Evolutionary conservation across 805 yeast species (phyloP).

Genomic region (Candida coquimbonensis): DNA sequence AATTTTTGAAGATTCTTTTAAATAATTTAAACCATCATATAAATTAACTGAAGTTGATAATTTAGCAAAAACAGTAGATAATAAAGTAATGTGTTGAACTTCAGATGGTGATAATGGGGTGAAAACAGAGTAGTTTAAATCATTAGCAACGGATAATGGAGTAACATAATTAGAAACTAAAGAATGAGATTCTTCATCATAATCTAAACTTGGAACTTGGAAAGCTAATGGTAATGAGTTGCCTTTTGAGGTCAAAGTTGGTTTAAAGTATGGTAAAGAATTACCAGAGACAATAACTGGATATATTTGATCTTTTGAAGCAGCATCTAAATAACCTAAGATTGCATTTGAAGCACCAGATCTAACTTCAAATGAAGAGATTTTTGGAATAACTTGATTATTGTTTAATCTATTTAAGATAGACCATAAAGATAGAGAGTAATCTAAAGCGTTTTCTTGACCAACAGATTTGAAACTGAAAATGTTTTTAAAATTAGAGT

Average conservation of each 20-base stretch:
- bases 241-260: slow-evolving; percentile 35
- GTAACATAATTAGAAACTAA: slow-evolving; percentile 59
- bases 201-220: slow-evolving; percentile 72
- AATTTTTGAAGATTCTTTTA: slow-evolving; percentile 37
- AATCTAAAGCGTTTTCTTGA: slow-evolving; percentile 53
- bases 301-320: slow-evolving; percentile 24
- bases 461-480: slow-evolving; percentile 67
- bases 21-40: slow-evolving; percentile 71
- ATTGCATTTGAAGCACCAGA: slow-evolving; percentile 79
- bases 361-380: slow-evolving; percentile 60
- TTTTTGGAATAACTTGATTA: slow-evolving; percentile 48
- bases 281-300: slow-evolving; percentile 58
- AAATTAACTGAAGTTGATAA: slow-evolving; percentile 54
- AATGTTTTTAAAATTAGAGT: slow-evolving; percentile 41
- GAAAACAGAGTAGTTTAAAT: slow-evolving; percentile 59
- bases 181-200: slow-evolving; percentile 43
- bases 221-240: slow-evolving; percentile 52
- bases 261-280: slow-evolving; percentile 62
- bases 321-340: slow-evolving; percentile 52
- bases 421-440: slow-evolving; percentile 56
- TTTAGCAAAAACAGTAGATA: slow-evolving; percentile 57
- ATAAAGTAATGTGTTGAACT: slow-evolving; percentile 58
- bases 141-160: slow-evolving; percentile 55
- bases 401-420: slow-evolving; percentile 39
- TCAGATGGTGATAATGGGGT: slow-evolving; percentile 59